These are phyloP conservation scores for Mortierella claussenii DNA, from an alignment of 192 early-diverging fungal species.

Conservation along the genomic window DNA sequence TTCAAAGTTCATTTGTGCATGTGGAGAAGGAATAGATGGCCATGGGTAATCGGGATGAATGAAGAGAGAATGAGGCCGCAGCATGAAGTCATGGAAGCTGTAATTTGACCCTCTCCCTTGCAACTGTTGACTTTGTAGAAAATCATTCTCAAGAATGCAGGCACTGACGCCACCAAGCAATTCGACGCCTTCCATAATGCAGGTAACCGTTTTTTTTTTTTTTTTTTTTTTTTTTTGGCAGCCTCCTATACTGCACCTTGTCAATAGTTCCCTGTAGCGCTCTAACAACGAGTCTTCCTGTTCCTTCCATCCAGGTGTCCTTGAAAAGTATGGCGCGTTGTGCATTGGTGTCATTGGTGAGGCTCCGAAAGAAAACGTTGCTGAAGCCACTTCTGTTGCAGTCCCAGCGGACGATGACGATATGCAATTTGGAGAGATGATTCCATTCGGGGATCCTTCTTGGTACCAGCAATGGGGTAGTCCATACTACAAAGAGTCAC, in stretches of 20 bases:
- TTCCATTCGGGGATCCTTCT: slow-evolving; percentile 85
- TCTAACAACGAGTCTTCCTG: neutral
- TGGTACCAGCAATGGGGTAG: slow-evolving; percentile 75
- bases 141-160: slow-evolving; percentile 79
- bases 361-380: slow-evolving; percentile 25
- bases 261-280: too few species aligned
- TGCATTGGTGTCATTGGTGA: slow-evolving; percentile 72
- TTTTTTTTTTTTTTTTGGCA: neutral
- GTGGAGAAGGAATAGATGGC: slow-evolving; percentile 2
- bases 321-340: slow-evolving; percentile 73
- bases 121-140: too few species aligned
- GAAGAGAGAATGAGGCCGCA: too few species aligned
- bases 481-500: slow-evolving; percentile 86
- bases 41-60: neutral
- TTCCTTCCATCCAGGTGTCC: slow-evolving; percentile 42
- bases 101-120: too few species aligned
- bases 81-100: too few species aligned
- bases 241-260: too few species aligned
- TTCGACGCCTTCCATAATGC: slow-evolving; percentile 87
- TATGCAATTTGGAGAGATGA: slow-evolving; percentile 75
- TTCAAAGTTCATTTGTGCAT: neutral
- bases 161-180: slow-evolving; percentile 86
- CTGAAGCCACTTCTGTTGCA: slow-evolving; percentile 14
- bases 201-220: slow-evolving; percentile 6
- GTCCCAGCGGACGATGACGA: slow-evolving; percentile 52